Conservation (phyloP, 805 yeast genomes). For the Ogataea neopini region DNA sequence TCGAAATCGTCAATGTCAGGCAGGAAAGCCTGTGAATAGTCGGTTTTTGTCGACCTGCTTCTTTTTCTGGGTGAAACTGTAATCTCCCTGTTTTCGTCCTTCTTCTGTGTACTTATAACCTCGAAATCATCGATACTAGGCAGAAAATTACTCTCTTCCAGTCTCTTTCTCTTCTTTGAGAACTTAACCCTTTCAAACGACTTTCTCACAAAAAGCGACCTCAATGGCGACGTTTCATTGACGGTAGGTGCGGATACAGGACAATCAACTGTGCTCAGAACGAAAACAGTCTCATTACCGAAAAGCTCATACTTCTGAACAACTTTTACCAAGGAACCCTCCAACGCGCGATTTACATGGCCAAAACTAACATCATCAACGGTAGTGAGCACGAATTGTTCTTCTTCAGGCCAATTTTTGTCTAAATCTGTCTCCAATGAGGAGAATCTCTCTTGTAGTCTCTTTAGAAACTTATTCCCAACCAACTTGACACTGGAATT, state of each 20-base stretch:
- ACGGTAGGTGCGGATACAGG: neutral
- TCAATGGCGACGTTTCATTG: neutral
- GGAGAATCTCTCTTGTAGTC: neutral
- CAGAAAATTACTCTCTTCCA: conserved; percentile 3
- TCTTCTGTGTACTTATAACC: conserved; percentile 6
- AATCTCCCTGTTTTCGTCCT: neutral
- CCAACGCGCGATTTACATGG: neutral
- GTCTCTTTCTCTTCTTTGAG: neutral
- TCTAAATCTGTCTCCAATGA: conserved; percentile 4
- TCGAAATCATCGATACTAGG: conserved; percentile 13
- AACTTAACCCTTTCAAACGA: neutral
- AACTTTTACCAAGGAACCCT: neutral
- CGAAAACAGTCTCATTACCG: conserved; percentile 2
- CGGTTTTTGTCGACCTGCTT: neutral
- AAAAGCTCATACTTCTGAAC: neutral
- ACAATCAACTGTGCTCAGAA: neutral
- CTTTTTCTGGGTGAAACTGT: too few species aligned
- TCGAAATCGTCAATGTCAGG: conserved; percentile 19
- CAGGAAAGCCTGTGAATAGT: conserved; percentile 13
- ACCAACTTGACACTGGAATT: conserved; percentile 1
- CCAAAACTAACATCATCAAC: neutral
- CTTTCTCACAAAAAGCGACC: neutral
- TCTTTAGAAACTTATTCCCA: neutral
- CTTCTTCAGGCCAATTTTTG: conserved; percentile 10
- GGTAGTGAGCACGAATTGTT: neutral